These are phyloP conservation scores for Candida quercuum DNA, from an alignment of 805 yeast genomes.

Conservation along the genomic window DNA sequence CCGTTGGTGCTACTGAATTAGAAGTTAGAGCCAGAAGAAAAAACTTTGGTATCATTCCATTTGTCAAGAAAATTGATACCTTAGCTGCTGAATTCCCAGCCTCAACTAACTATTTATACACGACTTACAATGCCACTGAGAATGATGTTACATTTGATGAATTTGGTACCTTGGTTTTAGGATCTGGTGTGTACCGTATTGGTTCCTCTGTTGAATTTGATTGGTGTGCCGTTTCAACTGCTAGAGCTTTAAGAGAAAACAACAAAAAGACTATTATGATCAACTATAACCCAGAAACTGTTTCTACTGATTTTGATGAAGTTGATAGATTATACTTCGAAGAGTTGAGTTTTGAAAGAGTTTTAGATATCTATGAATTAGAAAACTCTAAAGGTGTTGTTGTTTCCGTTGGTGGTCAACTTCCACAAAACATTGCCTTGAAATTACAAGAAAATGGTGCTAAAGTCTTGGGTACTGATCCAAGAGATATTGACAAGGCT, in stretches of 20 bases:
- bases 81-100: constrained; percentile 99
- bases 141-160: constrained; percentile 85
- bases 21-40: constrained; percentile 82
- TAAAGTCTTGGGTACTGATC: constrained; percentile 87
- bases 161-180: constrained; percentile 88
- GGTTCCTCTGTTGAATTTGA: constrained; percentile 98
- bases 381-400: constrained; percentile 88
- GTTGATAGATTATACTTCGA: constrained; percentile 96
- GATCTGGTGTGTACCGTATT: constrained; percentile 98
- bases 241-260: constrained; percentile 82
- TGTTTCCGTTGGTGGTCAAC: constrained; percentile 96
- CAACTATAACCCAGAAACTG: constrained; percentile 98
- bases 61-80: constrained; percentile 95
- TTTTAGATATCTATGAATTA: constrained; percentile 92
- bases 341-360: constrained; percentile 92
- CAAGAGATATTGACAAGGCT: constrained; percentile 92
- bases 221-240: constrained; percentile 99
- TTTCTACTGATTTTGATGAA: constrained; percentile 96
- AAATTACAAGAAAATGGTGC: constrained; percentile 76
- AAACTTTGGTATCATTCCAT: constrained; percentile 75
- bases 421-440: constrained; percentile 95
- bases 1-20: constrained; percentile 67
- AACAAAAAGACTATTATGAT: constrained; percentile 93
- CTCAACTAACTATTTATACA: constrained; percentile 88
- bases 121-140: constrained; percentile 88